Evolutionary conservation across 768 basidiomycete genomes (phyloP).

Genomic region (Sarcodon aspratus): DNA sequence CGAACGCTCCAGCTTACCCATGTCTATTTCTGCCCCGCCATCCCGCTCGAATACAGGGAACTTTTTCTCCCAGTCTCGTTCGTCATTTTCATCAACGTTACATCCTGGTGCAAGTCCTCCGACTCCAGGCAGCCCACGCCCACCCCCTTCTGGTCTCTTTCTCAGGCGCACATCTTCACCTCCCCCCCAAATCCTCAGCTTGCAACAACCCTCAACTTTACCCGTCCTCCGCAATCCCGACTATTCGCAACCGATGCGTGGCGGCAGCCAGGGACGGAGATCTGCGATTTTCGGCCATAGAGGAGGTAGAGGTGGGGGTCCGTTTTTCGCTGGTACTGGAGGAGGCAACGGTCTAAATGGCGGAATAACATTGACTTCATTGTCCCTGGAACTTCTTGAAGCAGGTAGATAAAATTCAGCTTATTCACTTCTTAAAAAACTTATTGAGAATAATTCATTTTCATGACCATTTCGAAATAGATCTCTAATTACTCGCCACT

Average conservation of each 20-base stretch:
- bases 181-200: neutral
- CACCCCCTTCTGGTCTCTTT: neutral
- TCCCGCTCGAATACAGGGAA: neutral
- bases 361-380: too few species aligned
- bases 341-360: neutral
- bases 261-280: neutral
- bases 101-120: neutral
- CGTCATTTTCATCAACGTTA: neutral
- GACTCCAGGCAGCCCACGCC: neutral
- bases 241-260: neutral
- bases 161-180: neutral
- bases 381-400: too few species aligned
- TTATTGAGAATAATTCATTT: too few species aligned
- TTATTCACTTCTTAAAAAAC: too few species aligned
- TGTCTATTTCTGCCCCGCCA: neutral
- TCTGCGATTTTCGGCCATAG: neutral
- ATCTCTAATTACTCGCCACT: too few species aligned
- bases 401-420: too few species aligned
- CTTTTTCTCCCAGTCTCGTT: neutral
- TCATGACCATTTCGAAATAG: too few species aligned
- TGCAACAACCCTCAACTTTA: neutral
- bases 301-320: neutral
- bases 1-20: slow-evolving; percentile 14
- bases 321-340: neutral
- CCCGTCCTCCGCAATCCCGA: neutral